phyloP scores from a whole-genome alignment of 2,329 filamentous ascomycete species.

The Epichloe glyceriae region DNA sequence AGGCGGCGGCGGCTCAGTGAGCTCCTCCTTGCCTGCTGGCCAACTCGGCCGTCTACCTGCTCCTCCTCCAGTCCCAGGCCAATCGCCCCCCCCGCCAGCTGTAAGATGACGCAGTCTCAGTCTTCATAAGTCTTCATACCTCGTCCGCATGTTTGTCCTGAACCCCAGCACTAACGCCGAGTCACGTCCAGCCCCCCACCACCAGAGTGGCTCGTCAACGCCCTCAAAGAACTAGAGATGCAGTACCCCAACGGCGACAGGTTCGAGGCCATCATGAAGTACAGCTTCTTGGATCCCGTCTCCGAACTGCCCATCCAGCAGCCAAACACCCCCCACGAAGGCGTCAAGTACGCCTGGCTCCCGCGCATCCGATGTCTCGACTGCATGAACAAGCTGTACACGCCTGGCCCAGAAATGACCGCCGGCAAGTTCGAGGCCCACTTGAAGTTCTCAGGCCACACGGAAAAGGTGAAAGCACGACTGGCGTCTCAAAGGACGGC shows the following conservation, averaged over 20 bases:
- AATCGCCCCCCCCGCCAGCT: conserved; percentile 40
- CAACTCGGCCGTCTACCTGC: conserved; percentile 58
- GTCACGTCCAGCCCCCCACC: conserved; percentile 56
- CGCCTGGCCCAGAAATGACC: conserved; percentile 71
- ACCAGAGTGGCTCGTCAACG: conserved; percentile 70
- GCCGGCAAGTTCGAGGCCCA: conserved; percentile 90
- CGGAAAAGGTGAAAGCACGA: conserved; percentile 45
- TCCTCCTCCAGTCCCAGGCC: conserved; percentile 44
- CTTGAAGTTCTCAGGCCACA: conserved; percentile 71
- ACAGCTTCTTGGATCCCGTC: conserved; percentile 62
- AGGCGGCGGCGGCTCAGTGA: conserved; percentile 14
- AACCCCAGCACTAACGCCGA: neutral
- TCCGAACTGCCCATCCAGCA: conserved; percentile 54
- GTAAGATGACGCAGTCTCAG: conserved; percentile 36
- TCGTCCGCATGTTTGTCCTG: neutral
- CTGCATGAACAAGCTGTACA: conserved; percentile 89
- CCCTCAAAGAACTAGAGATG: conserved; percentile 57
- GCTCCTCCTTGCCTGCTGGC: conserved; percentile 32
- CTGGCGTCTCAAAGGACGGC: conserved; percentile 13
- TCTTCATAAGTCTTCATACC: neutral
- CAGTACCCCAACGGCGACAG: conserved; percentile 61
- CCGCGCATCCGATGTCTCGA: conserved; percentile 86
- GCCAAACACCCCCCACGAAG: conserved; percentile 41
- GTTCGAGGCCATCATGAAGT: conserved; percentile 87
- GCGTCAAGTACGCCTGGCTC: conserved; percentile 68